phyloP scores from a whole-genome alignment of 2,329 filamentous ascomycete genomes.

The Epicoccum nigrum region DNA sequence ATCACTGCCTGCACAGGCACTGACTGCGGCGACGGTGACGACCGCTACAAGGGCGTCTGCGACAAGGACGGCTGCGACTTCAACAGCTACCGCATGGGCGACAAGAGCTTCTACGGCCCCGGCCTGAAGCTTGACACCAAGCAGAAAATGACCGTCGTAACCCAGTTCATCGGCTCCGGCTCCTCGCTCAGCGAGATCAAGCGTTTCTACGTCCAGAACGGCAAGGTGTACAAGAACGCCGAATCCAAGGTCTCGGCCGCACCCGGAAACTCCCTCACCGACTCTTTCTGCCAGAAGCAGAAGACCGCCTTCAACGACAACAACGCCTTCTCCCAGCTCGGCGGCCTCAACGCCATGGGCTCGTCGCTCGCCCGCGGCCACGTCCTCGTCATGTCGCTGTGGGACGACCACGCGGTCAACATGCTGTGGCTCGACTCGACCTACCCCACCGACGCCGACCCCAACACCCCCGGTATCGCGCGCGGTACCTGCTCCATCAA shows the following conservation, averaged over 20 bases:
- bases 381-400: constrained; percentile 68
- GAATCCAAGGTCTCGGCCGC: constrained; percentile 54
- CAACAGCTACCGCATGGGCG: constrained; percentile 66
- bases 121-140: constrained; percentile 55
- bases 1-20: constrained; percentile 60
- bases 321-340: constrained; percentile 59
- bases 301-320: constrained; percentile 63
- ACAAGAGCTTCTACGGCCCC: constrained; percentile 67
- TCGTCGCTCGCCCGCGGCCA: constrained; percentile 62
- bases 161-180: constrained; percentile 56
- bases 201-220: constrained; percentile 58
- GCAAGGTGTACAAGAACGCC: constrained; percentile 56
- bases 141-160: constrained; percentile 57
- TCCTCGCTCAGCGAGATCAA: constrained; percentile 55
- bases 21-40: constrained; percentile 47
- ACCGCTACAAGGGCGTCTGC: constrained; percentile 67
- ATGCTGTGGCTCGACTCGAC: constrained; percentile 78
- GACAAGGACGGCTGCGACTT: constrained; percentile 73
- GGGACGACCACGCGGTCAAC: constrained; percentile 69
- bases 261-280: constrained; percentile 61
- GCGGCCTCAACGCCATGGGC: constrained; percentile 63
- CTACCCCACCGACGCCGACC: constrained; percentile 58
- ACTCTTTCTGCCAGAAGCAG: constrained; percentile 62
- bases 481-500: constrained; percentile 48
- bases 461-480: constrained; percentile 40